Percentiles rank a stretch among this genome's conserved stretches.
Conservation (phyloP, 2,329 filamentous ascomycete species). For the Colletotrichum coccodes region DNA sequence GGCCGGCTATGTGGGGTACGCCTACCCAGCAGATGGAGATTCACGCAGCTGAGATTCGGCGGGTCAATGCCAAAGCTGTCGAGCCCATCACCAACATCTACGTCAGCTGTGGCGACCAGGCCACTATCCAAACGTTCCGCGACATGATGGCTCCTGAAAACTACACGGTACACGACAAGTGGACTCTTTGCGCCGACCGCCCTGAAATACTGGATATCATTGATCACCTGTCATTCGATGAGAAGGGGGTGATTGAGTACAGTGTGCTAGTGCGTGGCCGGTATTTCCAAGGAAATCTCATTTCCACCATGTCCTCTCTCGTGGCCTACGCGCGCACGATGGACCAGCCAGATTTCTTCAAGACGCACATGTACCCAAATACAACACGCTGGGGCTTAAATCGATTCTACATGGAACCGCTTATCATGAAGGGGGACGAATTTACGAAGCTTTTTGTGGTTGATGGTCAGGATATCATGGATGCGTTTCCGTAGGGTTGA, state of each 20-base stretch:
- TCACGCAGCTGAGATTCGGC: not conserved
- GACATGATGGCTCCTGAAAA: not conserved
- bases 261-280: not conserved
- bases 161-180: constrained; percentile 6
- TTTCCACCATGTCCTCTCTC: constrained; percentile 3
- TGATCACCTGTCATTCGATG: not conserved
- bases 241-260: not conserved
- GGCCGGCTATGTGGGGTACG: not conserved
- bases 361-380: not conserved
- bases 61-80: not conserved
- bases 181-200: constrained; percentile 2
- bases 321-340: not conserved
- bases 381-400: not conserved
- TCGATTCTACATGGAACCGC: not conserved
- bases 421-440: not conserved
- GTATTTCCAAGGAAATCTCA: constrained; percentile 2
- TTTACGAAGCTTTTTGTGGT: not conserved
- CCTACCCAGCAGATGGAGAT: not conserved
- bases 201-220: not conserved
- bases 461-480: not conserved
- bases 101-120: not conserved
- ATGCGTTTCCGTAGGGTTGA: not conserved
- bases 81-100: not conserved
- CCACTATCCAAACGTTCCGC: not conserved
- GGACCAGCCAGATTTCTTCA: not conserved